Conservation (phyloP, 2,329 filamentous ascomycete species). For the Cadophora malorum region DNA sequence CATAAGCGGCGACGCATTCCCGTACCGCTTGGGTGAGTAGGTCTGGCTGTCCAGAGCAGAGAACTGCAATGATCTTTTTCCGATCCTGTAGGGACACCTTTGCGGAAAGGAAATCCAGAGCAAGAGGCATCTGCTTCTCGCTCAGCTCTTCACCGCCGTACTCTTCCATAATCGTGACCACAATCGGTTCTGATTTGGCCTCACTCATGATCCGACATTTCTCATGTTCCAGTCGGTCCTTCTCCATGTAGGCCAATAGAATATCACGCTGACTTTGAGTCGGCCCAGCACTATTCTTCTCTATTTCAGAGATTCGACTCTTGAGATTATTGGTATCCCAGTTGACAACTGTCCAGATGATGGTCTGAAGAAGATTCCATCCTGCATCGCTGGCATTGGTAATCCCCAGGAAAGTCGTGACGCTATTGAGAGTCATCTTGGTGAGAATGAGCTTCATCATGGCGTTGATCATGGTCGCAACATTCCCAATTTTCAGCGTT, state of each 20-base stretch:
- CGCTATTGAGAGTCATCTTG: slow-evolving; percentile 75
- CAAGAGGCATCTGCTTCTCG: slow-evolving; percentile 66
- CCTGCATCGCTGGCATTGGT: slow-evolving; percentile 76
- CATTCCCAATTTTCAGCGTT: slow-evolving; percentile 77
- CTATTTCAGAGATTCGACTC: slow-evolving; percentile 68
- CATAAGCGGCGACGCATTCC: slow-evolving; percentile 70
- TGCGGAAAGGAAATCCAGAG: slow-evolving; percentile 73
- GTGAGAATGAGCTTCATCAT: slow-evolving; percentile 76
- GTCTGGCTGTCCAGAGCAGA: slow-evolving; percentile 75
- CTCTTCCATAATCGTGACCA: slow-evolving; percentile 65
- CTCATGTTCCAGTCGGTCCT: slow-evolving; percentile 62
- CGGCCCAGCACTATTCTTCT: slow-evolving; percentile 64
- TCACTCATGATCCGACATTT: slow-evolving; percentile 51
- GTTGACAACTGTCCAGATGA: slow-evolving; percentile 73
- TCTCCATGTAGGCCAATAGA: slow-evolving; percentile 63
- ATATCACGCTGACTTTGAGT: slow-evolving; percentile 66
- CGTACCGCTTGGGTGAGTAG: slow-evolving; percentile 72
- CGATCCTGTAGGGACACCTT: slow-evolving; percentile 76
- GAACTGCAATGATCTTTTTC: slow-evolving; percentile 68
- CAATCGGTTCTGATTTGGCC: slow-evolving; percentile 60
- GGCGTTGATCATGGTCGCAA: slow-evolving; percentile 80
- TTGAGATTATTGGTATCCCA: slow-evolving; percentile 78
- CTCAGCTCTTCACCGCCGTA: slow-evolving; percentile 54
- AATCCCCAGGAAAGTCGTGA: slow-evolving; percentile 81
- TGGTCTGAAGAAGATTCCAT: slow-evolving; percentile 78